Percentiles rank a stretch among this genome's conserved stretches.
These are phyloP conservation scores for Histomonas meleagridis DNA, from an alignment of 208 protist genomes.

Conservation along the genomic window DNA sequence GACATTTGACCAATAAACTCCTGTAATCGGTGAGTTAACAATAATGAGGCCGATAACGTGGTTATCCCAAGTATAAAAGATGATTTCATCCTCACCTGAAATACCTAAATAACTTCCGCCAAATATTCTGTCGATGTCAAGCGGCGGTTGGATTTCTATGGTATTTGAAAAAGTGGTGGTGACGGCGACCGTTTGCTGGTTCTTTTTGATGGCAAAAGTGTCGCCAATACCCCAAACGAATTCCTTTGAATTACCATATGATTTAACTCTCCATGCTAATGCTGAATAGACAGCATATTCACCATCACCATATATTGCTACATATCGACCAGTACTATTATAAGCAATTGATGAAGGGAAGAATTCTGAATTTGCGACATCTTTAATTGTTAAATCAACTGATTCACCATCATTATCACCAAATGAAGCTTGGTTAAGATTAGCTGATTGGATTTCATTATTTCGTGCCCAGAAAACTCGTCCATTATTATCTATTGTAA, in stretches of 20 bases:
- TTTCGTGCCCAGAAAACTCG: constrained; percentile 78
- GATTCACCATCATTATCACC: neutral
- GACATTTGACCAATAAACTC: neutral
- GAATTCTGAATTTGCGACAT: neutral
- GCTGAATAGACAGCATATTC: constrained; percentile 94
- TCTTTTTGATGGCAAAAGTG: neutral
- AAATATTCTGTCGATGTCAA: neutral
- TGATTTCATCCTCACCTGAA: neutral
- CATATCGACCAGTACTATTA: neutral
- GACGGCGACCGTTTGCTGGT: neutral
- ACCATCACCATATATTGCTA: constrained; percentile 73
- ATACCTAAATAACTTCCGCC: neutral
- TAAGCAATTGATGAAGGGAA: neutral
- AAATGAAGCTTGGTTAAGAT: constrained; percentile 47
- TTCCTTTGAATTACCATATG: constrained; percentile 79
- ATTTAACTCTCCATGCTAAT: constrained; percentile 77
- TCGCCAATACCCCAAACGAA: constrained; percentile 77
- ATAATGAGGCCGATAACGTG: neutral
- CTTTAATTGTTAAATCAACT: neutral
- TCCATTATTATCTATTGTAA: constrained; percentile 83
- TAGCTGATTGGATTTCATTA: constrained; percentile 73
- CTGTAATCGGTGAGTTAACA: neutral
- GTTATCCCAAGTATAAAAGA: neutral
- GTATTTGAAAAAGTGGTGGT: neutral
- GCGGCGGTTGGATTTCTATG: neutral